These are phyloP conservation scores for Chaetomium globosum DNA, from an alignment of 2,329 filamentous ascomycete genomes.

Conservation along the genomic window DNA sequence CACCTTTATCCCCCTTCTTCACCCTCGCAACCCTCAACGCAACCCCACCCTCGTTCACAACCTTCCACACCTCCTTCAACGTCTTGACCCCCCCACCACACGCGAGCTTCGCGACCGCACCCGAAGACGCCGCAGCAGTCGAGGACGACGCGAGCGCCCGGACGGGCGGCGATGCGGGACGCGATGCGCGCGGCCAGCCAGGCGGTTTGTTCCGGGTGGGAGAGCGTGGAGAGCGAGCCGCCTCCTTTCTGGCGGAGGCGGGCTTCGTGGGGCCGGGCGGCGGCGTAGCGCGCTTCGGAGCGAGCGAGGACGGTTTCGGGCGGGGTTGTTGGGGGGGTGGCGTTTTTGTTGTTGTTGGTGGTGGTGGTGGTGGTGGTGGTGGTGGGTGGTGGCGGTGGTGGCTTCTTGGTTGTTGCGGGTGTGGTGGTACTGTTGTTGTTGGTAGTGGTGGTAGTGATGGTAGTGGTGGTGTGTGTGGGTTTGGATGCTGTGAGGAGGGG, in stretches of 20 bases:
- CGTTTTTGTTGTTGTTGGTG: conserved; percentile 41
- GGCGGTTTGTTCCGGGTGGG: conserved; percentile 54
- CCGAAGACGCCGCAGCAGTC: background rate
- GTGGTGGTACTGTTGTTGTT: conserved; percentile 1
- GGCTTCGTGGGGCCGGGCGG: conserved; percentile 54
- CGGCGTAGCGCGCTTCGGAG: conserved; percentile 52
- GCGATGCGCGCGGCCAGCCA: conserved; percentile 54
- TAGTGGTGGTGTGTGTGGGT: conserved; percentile 22
- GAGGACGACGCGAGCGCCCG: conserved; percentile 33
- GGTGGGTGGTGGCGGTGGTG: background rate
- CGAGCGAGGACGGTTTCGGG: conserved; percentile 52
- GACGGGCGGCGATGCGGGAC: conserved; percentile 43
- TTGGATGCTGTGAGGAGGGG: conserved; percentile 6
- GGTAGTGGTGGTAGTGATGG: conserved; percentile 15
- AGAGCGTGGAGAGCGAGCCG: conserved; percentile 46
- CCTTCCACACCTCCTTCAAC: conserved; percentile 62
- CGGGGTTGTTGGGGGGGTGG: conserved; percentile 47
- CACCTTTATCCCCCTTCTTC: conserved; percentile 45
- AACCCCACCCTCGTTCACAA: conserved; percentile 55
- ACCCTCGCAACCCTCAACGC: conserved; percentile 49
- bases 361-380: background rate
- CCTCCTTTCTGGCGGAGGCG: conserved; percentile 41
- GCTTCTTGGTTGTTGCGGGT: conserved; percentile 29
- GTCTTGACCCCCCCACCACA: conserved; percentile 47
- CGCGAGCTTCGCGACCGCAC: conserved; percentile 37